Evolutionary conservation across 1,284 basidiomycete species (phyloP), one percentile per base, ranked within the genome.

Genomic region (Prillingera fragicola): DNA sequence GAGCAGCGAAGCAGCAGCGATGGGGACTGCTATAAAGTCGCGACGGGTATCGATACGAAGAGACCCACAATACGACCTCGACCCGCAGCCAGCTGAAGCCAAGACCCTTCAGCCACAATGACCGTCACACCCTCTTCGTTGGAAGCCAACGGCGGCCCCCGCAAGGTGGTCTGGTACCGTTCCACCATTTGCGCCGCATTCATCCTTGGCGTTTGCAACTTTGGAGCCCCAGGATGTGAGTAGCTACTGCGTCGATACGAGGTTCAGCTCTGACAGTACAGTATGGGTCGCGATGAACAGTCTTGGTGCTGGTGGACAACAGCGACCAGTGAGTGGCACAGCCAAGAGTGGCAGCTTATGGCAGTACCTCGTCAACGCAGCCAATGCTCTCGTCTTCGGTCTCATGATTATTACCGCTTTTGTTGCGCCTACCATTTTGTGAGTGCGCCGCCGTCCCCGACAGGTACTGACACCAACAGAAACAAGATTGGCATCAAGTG

Each of bases 251-350:
- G 17, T 15, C 24, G 13, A n/a, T 8, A 23, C 4, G n/a, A n/a
- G n/a, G n/a, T n/a, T 5, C 3, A 7, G 13, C 5, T 12, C 24
- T 25, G 26, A 28, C 41, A 2, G 23, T 22, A 21, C 26, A 43
- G 41, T 59, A 10, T 71, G 68, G 67, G 65, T 60, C 6, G 69
- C 69, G 5, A 69, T 65, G 62, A 56, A 57, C 14, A 43, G 56
- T 1, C 50, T 62, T 14, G 69, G 69, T 1, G 69, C 62, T 0
- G 69, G 69, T 14, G 69, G 69, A 3, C 38, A 45, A 13, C 50
- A 56, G 24, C 41, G 52, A n/a, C n/a, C n/a, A n/a, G n/a, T n/a
- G n/a, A n/a, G n/a, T n/a, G n/a, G n/a, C n/a, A n/a, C n/a, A n/a
- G n/a, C n/a, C n/a, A n/a, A n/a, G n/a, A n/a, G n/a, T n/a, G n/a